Percentiles rank a stretch among this genome's conserved stretches.
Evolutionary conservation across 495 filamentous ascomycete species (phyloP).

Genomic region (Daldinia childiae): DNA sequence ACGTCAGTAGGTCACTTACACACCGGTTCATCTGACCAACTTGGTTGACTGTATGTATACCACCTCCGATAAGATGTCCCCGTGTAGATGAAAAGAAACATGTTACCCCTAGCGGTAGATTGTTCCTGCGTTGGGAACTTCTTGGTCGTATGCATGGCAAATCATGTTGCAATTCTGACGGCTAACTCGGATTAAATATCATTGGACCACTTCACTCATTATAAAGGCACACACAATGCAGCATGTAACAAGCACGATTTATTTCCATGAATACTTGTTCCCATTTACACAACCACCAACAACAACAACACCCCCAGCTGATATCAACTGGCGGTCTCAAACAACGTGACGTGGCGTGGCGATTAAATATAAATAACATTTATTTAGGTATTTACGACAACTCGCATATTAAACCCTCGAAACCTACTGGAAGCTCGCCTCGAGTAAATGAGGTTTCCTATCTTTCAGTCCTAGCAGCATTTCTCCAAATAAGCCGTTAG

Average conservation of each 20-base stretch:
- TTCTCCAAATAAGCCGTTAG: slow-evolving; percentile 67
- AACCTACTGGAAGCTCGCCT: slow-evolving; percentile 47
- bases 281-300: slow-evolving; percentile 5
- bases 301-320: neutral
- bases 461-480: slow-evolving; percentile 62
- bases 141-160: slow-evolving; percentile 24
- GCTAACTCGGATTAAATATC: slow-evolving; percentile 37
- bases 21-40: slow-evolving; percentile 34
- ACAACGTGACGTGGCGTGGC: slow-evolving; percentile 38
- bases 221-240: slow-evolving; percentile 23
- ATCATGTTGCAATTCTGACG: slow-evolving; percentile 33
- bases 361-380: slow-evolving; percentile 32
- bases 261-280: slow-evolving; percentile 2
- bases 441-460: slow-evolving; percentile 58
- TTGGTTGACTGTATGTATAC: slow-evolving; percentile 5
- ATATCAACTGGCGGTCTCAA: neutral
- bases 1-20: slow-evolving; percentile 23
- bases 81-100: neutral
- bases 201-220: slow-evolving; percentile 38
- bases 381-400: slow-evolving; percentile 14
- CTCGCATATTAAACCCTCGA: slow-evolving; percentile 16
- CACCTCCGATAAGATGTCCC: slow-evolving; percentile 24
- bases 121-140: slow-evolving; percentile 41
- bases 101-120: slow-evolving; percentile 18
- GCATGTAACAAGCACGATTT: slow-evolving; percentile 10